Conservation (phyloP, 169 alveolate genomes). For the Plasmodium gonderi region DNA sequence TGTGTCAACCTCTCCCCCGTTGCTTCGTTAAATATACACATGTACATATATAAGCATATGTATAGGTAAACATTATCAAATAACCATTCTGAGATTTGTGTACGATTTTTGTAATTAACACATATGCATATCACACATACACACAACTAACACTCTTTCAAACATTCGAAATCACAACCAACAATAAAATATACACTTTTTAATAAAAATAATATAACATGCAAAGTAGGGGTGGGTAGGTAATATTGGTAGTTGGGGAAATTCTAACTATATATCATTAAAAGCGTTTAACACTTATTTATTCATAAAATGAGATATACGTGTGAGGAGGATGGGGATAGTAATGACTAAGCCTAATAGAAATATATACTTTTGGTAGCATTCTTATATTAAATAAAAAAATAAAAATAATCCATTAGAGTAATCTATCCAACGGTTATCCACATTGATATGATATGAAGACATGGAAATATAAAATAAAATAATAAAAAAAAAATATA, state of each 20-base stretch:
- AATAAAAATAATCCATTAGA: background rate
- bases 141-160: background rate
- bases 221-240: background rate
- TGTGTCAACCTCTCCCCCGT: background rate
- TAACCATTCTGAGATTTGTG: background rate
- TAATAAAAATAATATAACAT: background rate
- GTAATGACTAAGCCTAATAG: background rate
- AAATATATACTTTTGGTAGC: background rate
- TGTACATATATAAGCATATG: background rate
- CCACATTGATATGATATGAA: slow-evolving; percentile 3
- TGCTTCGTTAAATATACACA: background rate
- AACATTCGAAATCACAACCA: background rate
- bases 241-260: background rate
- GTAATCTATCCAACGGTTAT: background rate
- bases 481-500: background rate
- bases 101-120: no score
- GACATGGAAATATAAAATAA: background rate
- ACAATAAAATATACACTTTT: background rate
- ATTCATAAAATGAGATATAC: background rate
- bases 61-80: background rate
- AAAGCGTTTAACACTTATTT: background rate
- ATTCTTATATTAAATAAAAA: background rate
- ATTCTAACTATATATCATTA: background rate
- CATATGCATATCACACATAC: background rate
- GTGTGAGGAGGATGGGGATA: background rate